These are phyloP conservation scores for Penicillium diatomitis DNA, from an alignment of 495 filamentous ascomycete species.

Conservation along the genomic window DNA sequence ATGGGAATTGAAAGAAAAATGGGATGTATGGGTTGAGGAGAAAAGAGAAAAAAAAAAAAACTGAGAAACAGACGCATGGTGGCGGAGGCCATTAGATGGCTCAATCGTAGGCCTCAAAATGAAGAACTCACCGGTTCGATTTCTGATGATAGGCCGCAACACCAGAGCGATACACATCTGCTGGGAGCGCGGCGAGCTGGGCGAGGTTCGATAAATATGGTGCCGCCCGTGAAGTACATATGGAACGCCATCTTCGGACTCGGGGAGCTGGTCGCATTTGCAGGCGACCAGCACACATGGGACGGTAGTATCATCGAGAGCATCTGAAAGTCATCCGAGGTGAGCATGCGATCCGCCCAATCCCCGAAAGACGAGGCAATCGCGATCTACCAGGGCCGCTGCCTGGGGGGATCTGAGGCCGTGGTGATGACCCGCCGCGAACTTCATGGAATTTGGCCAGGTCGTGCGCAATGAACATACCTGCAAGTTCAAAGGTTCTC, in stretches of 20 bases:
- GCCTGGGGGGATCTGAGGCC: too few relatives aligned
- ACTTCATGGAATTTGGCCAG: neutral
- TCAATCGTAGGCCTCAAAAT: neutral
- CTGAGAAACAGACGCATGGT: neutral
- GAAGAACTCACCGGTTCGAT: constrained; percentile 52
- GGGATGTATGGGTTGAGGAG: too few relatives aligned
- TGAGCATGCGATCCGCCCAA: neutral
- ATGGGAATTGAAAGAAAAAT: too few relatives aligned
- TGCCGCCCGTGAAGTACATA: constrained; percentile 48
- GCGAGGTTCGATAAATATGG: constrained; percentile 64
- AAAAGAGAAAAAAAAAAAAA: neutral
- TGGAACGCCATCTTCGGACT: constrained; percentile 30
- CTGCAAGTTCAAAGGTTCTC: constrained; percentile 56
- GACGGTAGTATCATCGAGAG: constrained; percentile 53
- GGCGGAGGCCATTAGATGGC: too few relatives aligned
- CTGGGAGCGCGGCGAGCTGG: constrained; percentile 59
- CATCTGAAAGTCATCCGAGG: constrained; percentile 41
- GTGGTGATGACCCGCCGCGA: neutral
- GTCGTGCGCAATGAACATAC: constrained; percentile 10
- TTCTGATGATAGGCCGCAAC: constrained; percentile 56
- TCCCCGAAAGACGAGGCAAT: too few relatives aligned
- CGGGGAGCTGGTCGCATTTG: constrained; percentile 68
- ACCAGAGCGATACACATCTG: constrained; percentile 73
- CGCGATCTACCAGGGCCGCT: too few relatives aligned
- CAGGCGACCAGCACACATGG: constrained; percentile 73